These are phyloP conservation scores for Colletotrichum sp. DNA, from an alignment of 2,329 filamentous ascomycete genomes.

Conservation along the genomic window DNA sequence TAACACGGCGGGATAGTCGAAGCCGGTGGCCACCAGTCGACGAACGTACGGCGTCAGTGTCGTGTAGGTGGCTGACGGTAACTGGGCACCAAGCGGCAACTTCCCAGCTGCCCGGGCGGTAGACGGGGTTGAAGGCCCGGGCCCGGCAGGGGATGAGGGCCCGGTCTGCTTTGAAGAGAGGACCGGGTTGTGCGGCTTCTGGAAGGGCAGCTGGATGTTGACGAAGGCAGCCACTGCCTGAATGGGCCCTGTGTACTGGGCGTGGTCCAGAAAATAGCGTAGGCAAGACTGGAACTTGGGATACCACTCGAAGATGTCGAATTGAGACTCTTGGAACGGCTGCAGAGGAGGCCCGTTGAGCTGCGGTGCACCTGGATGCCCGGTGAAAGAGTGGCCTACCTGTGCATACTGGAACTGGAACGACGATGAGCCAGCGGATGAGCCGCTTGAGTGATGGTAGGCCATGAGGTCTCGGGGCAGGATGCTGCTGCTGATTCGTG, in stretches of 20 bases:
- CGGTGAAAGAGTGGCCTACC: conserved; percentile 18
- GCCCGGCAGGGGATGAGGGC: conserved; percentile 37
- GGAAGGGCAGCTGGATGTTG: conserved; percentile 90
- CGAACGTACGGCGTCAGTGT: conserved; percentile 89
- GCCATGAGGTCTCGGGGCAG: conserved; percentile 12
- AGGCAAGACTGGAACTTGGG: conserved; percentile 89
- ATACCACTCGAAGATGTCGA: conserved; percentile 93
- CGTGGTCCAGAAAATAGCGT: conserved; percentile 89
- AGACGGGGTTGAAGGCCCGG: conserved; percentile 30
- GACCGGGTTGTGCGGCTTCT: conserved; percentile 60
- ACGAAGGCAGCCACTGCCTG: conserved; percentile 89
- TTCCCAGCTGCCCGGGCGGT: conserved; percentile 33
- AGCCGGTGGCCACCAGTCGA: conserved; percentile 87
- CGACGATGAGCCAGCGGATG: conserved; percentile 11
- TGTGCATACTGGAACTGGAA: conserved; percentile 18
- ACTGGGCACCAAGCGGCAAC: conserved; percentile 29
- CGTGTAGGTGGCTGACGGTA: conserved; percentile 44
- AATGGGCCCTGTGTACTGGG: conserved; percentile 81
- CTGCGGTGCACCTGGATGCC: background rate
- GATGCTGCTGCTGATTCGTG: background rate
- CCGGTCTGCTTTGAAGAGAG: conserved; percentile 40
- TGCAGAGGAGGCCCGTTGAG: conserved; percentile 27
- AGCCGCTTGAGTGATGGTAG: conserved; percentile 3
- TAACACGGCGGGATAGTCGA: conserved; percentile 85
- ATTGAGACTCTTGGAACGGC: conserved; percentile 55